Evolutionary conservation across 2,329 filamentous ascomycete genomes (phyloP).

Genomic region (Hypoxylon sp.): DNA sequence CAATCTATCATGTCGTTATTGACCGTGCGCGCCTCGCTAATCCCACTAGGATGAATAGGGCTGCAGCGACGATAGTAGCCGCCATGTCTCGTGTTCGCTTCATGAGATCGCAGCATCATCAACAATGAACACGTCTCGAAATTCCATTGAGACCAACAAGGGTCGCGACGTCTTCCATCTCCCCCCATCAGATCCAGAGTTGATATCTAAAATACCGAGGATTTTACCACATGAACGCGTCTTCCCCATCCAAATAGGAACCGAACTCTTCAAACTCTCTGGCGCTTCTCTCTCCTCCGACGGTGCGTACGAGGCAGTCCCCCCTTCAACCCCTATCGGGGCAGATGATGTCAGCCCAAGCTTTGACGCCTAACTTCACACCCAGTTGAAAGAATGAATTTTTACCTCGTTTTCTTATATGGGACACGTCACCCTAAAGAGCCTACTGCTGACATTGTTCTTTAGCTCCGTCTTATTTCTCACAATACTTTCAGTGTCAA

Average conservation of each 20-base stretch:
- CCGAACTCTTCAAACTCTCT: slow-evolving; percentile 79
- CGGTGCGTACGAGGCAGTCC: slow-evolving; percentile 63
- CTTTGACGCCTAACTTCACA: slow-evolving; percentile 7
- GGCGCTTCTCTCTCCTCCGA: slow-evolving; percentile 81
- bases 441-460: slow-evolving; percentile 43
- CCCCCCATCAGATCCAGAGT: slow-evolving; percentile 53
- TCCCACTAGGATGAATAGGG: slow-evolving; percentile 40
- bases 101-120: slow-evolving; percentile 33
- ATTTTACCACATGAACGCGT: slow-evolving; percentile 79
- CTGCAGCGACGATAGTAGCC: slow-evolving; percentile 24
- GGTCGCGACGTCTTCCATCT: slow-evolving; percentile 50
- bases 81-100: slow-evolving; percentile 46
- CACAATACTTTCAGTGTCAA: slow-evolving; percentile 91
- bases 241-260: slow-evolving; percentile 81
- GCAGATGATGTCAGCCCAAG: slow-evolving; percentile 33
- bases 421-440: slow-evolving; percentile 20
- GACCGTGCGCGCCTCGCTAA: slow-evolving; percentile 21
- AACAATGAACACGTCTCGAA: slow-evolving; percentile 52
- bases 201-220: slow-evolving; percentile 66
- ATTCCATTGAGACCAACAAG: slow-evolving; percentile 51
- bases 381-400: slow-evolving; percentile 9
- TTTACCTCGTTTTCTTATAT: slow-evolving; percentile 1
- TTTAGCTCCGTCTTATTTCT: slow-evolving; percentile 94
- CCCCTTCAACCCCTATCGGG: slow-evolving; percentile 17
- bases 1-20: slow-evolving; percentile 26